These are phyloP conservation scores for Neurospora sp. DNA, from an alignment of 495 filamentous ascomycete genomes.

Conservation along the genomic window DNA sequence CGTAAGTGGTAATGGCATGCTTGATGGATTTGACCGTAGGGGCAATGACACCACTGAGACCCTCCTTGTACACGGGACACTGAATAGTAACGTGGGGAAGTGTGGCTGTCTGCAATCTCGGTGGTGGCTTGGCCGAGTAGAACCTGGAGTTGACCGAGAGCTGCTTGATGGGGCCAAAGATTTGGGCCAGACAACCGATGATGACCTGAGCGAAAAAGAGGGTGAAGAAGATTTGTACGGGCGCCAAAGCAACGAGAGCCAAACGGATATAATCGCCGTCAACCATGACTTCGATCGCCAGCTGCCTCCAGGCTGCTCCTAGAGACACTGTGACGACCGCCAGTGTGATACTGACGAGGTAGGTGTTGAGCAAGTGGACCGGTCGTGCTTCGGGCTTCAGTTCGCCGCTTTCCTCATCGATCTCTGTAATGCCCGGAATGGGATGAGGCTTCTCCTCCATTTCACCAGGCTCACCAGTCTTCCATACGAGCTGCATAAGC, in stretches of 20 bases:
- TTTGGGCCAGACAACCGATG: constrained; percentile 62
- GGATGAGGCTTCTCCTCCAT: constrained; percentile 37
- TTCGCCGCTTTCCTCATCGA: constrained; percentile 64
- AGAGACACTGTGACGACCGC: constrained; percentile 50
- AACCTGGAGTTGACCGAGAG: constrained; percentile 66
- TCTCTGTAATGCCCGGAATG: constrained; percentile 36
- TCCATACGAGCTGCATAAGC: constrained; percentile 66
- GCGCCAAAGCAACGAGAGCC: constrained; percentile 50
- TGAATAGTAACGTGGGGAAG: constrained; percentile 64
- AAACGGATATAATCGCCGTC: constrained; percentile 52
- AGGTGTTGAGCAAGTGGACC: constrained; percentile 56
- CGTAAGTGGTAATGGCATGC: constrained; percentile 66
- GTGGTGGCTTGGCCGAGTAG: constrained; percentile 59
- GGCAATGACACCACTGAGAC: constrained; percentile 51
- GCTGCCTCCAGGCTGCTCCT: constrained; percentile 54
- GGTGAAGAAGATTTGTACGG: constrained; percentile 70
- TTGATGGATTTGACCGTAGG: constrained; percentile 63
- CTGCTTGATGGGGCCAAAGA: constrained; percentile 62
- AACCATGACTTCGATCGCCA: constrained; percentile 57
- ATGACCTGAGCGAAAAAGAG: constrained; percentile 69
- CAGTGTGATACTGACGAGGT: constrained; percentile 54
- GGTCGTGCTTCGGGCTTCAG: constrained; percentile 51
- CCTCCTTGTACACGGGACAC: constrained; percentile 67
- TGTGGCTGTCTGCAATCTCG: constrained; percentile 38
- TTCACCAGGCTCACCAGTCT: constrained; percentile 39